A percentile compares a stretch with the other conserved stretches of the same genome.
These are phyloP conservation scores for Bisporella sp. DNA, from an alignment of 2,329 filamentous ascomycete genomes.

Conservation along the genomic window DNA sequence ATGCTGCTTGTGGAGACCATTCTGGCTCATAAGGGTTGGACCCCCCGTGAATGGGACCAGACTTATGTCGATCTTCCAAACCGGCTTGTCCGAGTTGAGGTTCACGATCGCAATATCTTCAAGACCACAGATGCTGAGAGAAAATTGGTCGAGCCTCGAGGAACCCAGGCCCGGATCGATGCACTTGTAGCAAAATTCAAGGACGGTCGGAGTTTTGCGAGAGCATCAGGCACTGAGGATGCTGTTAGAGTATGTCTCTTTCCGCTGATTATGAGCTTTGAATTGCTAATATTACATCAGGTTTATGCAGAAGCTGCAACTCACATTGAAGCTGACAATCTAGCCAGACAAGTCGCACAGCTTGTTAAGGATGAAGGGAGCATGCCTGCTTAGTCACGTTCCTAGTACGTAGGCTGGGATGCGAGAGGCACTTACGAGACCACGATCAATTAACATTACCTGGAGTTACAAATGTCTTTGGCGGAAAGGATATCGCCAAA, in stretches of 20 bases:
- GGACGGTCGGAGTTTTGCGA: constrained; percentile 81
- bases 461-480: too few relatives aligned
- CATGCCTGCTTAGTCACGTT: not conserved
- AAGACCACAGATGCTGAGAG: constrained; percentile 89
- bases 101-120: constrained; percentile 82
- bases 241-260: constrained; percentile 62
- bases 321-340: constrained; percentile 81
- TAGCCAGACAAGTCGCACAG: constrained; percentile 68
- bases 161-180: constrained; percentile 82
- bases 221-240: constrained; percentile 92
- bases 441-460: too few relatives aligned
- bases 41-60: constrained; percentile 80
- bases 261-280: not conserved
- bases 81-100: constrained; percentile 87
- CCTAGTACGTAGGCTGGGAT: too few relatives aligned
- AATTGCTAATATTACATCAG: not conserved
- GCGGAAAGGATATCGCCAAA: too few relatives aligned
- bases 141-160: constrained; percentile 70
- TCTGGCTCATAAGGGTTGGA: constrained; percentile 91
- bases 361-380: constrained; percentile 19
- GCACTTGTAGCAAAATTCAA: constrained; percentile 83
- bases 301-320: constrained; percentile 91
- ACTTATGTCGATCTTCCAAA: constrained; percentile 95
- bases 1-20: constrained; percentile 95
- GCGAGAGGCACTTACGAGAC: too few relatives aligned